Percentiles rank a stretch among this genome's conserved stretches.
Conservation (phyloP, 2,329 filamentous ascomycete genomes). For the Penicillium sp. region DNA sequence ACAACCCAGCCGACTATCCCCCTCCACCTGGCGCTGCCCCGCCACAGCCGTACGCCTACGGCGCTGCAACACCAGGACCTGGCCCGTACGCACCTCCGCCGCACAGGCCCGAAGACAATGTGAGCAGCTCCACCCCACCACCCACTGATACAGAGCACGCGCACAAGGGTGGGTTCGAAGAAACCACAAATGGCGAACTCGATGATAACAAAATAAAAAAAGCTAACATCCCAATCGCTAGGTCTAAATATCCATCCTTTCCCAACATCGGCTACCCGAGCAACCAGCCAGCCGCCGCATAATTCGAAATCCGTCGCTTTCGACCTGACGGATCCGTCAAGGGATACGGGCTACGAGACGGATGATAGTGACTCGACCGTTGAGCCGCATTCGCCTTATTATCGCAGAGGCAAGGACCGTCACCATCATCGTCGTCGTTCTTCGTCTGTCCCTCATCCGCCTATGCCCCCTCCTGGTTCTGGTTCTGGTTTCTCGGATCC, state of each 20-base stretch:
- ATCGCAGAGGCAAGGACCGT: conserved; percentile 13
- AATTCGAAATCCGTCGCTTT: conserved; percentile 36
- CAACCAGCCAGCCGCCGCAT: conserved; percentile 25
- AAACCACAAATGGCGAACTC: conserved; percentile 13
- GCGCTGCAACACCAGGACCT: conserved; percentile 28
- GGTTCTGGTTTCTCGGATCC: conserved; percentile 2
- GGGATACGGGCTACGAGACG: conserved; percentile 41
- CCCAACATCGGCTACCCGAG: conserved; percentile 12
- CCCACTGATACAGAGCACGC: conserved; percentile 36
- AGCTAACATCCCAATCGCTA: conserved; percentile 11
- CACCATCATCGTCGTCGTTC: conserved; percentile 23
- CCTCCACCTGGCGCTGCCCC: conserved; percentile 41
- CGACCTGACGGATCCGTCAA: conserved; percentile 19
- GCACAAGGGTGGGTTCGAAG: conserved; percentile 44
- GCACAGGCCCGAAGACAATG: conserved; percentile 48
- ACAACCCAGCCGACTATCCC: conserved; percentile 42
- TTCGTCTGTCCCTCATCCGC: conserved; percentile 23
- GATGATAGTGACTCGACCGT: conserved; percentile 43
- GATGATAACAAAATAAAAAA: background rate
- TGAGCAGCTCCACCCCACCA: conserved; percentile 41
- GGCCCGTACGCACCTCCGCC: conserved; percentile 41
- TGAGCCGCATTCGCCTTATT: conserved; percentile 12
- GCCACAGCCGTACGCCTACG: conserved; percentile 40
- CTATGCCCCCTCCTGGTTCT: conserved; percentile 8
- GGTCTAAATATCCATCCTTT: conserved; percentile 17